Evolutionary conservation across 2,329 filamentous ascomycete species (phyloP).

Genomic region (Penicillium verrucosum): DNA sequence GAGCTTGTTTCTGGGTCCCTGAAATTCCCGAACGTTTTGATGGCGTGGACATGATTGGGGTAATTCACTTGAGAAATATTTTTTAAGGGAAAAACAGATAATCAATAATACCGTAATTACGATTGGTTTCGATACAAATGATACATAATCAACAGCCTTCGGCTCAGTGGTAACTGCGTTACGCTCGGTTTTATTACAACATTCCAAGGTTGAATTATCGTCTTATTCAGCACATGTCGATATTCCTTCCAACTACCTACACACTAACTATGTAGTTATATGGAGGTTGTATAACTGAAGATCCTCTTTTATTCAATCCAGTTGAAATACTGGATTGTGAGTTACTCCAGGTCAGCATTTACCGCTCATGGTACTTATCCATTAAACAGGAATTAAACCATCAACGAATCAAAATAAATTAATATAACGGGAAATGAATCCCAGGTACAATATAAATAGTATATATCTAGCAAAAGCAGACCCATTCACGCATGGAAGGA

Average conservation of each 20-base stretch:
- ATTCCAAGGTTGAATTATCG: neutral
- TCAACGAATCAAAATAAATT: neutral
- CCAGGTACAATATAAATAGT: neutral
- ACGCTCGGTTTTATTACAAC: neutral
- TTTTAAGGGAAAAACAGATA: neutral
- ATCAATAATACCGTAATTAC: neutral
- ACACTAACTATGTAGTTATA: no score
- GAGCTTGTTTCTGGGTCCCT: conserved; percentile 1
- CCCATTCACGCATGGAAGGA: neutral
- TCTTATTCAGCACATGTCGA: neutral
- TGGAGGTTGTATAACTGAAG: neutral
- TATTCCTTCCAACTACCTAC: neutral
- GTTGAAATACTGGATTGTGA: neutral
- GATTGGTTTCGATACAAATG: accelerated
- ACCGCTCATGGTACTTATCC: no score
- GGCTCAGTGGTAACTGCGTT: neutral
- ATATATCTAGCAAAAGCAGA: neutral
- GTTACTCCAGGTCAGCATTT: neutral
- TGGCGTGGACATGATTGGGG: neutral
- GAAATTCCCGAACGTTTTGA: neutral
- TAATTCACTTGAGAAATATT: neutral
- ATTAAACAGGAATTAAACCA: neutral
- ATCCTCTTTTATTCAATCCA: neutral
- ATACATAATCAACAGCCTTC: neutral
- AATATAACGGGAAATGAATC: neutral